A percentile compares a stretch with the other conserved stretches of the same genome.
Evolutionary conservation across 2,329 filamentous ascomycete species (phyloP).

Genomic region (Fusarium sp.): DNA sequence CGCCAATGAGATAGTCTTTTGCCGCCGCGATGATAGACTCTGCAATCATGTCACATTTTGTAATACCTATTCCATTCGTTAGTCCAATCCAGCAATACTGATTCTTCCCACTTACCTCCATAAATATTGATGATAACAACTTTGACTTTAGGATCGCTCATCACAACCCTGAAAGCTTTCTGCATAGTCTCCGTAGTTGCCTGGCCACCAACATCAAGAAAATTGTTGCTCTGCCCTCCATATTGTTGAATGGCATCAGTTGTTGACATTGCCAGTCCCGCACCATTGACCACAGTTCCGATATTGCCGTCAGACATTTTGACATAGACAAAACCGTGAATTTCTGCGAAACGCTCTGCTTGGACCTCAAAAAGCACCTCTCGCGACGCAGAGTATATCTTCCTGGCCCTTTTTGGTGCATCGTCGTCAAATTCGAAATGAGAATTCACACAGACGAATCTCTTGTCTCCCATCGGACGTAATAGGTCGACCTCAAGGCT

Average conservation of each 20-base stretch:
- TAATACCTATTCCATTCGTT: slow-evolving; percentile 53
- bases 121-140: slow-evolving; percentile 72
- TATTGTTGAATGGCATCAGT: slow-evolving; percentile 79
- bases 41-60: slow-evolving; percentile 63
- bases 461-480: slow-evolving; percentile 38
- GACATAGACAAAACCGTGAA: slow-evolving; percentile 83
- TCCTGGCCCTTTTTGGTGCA: slow-evolving; percentile 55
- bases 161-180: slow-evolving; percentile 78
- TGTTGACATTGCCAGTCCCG: slow-evolving; percentile 91
- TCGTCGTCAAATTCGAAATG: slow-evolving; percentile 62
- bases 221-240: slow-evolving; percentile 80
- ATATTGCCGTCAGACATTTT: slow-evolving; percentile 69
- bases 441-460: slow-evolving; percentile 51
- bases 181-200: slow-evolving; percentile 85
- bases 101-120: slow-evolving; percentile 46
- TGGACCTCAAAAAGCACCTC: slow-evolving; percentile 50
- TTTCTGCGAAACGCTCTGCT: slow-evolving; percentile 55
- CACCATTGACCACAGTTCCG: slow-evolving; percentile 88
- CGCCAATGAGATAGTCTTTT: slow-evolving; percentile 33
- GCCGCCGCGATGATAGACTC: slow-evolving; percentile 60
- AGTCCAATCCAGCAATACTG: fast-evolving
- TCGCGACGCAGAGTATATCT: slow-evolving; percentile 52
- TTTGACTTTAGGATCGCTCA: slow-evolving; percentile 76
- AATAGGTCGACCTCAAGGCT: slow-evolving; percentile 58
- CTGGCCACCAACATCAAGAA: slow-evolving; percentile 90